These are phyloP conservation scores for Fusarium virguliforme DNA, from an alignment of 2,329 filamentous ascomycete species.

Conservation along the genomic window DNA sequence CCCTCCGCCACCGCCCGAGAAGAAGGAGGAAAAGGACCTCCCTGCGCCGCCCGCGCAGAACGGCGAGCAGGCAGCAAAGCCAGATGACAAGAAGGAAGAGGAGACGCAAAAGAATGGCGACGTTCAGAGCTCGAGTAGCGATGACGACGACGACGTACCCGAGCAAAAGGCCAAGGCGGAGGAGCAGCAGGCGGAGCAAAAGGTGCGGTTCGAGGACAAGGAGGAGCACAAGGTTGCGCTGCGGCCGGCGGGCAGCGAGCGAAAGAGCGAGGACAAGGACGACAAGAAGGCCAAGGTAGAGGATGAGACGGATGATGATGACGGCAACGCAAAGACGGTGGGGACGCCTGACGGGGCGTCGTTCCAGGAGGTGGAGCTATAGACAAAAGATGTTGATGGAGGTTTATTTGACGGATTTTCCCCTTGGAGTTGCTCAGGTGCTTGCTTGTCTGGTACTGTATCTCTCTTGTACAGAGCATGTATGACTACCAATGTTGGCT, in stretches of 20 bases:
- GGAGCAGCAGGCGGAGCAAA: slow-evolving; percentile 66
- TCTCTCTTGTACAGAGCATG: slow-evolving; percentile 28
- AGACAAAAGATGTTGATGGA: slow-evolving; percentile 35
- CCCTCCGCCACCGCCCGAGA: slow-evolving; percentile 54
- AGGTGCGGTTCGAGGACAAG: slow-evolving; percentile 70
- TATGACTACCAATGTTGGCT: slow-evolving; percentile 34
- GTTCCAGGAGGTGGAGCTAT: slow-evolving; percentile 77
- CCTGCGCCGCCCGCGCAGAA: slow-evolving; percentile 49
- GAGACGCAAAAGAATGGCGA: slow-evolving; percentile 42
- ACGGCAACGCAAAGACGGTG: slow-evolving; percentile 59
- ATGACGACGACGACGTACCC: slow-evolving; percentile 49
- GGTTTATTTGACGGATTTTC: slow-evolving; percentile 17
- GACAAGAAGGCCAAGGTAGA: slow-evolving; percentile 55
- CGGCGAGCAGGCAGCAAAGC: slow-evolving; percentile 40
- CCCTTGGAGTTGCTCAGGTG: slow-evolving; percentile 16
- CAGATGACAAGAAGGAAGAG: slow-evolving; percentile 52
- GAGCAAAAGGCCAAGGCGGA: slow-evolving; percentile 58
- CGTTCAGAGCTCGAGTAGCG: slow-evolving; percentile 40
- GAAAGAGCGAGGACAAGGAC: slow-evolving; percentile 52
- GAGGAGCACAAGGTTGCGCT: slow-evolving; percentile 69
- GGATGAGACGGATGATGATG: slow-evolving; percentile 53
- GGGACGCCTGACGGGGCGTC: slow-evolving; percentile 70
- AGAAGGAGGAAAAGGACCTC: slow-evolving; percentile 55
- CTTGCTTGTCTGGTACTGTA: slow-evolving; percentile 8
- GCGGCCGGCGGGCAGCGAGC: slow-evolving; percentile 57